These are phyloP conservation scores for Nothophoma quercina DNA, from an alignment of 2,329 filamentous ascomycete genomes.

Conservation along the genomic window DNA sequence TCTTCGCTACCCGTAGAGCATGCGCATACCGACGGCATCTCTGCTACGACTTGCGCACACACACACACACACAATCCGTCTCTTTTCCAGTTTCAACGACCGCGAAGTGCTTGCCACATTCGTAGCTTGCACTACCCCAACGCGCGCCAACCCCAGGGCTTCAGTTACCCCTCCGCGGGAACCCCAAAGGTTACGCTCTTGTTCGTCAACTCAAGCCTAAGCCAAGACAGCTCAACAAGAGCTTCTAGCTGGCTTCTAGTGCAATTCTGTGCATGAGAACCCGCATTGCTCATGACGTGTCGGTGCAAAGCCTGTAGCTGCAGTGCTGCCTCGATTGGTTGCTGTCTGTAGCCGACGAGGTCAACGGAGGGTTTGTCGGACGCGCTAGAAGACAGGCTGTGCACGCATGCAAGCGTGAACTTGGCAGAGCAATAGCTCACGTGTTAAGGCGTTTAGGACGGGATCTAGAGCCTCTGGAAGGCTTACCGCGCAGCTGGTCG, in stretches of 20 bases:
- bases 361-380: constrained; percentile 21
- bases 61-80: not conserved
- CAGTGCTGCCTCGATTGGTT: constrained; percentile 6
- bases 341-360: not conserved
- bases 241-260: constrained; percentile 18
- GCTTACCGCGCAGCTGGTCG: constrained; percentile 10
- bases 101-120: not conserved
- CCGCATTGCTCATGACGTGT: constrained; percentile 6
- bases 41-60: not conserved
- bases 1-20: not conserved
- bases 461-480: constrained; percentile 18
- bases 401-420: constrained; percentile 5
- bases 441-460: constrained; percentile 12
- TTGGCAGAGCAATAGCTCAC: constrained; percentile 15
- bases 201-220: constrained; percentile 9
- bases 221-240: constrained; percentile 4
- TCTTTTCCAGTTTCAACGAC: not conserved
- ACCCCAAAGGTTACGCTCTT: not conserved
- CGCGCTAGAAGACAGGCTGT: constrained; percentile 10
- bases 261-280: constrained; percentile 11
- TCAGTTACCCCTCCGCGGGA: constrained; percentile 3
- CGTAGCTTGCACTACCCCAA: not conserved
- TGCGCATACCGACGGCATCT: not conserved
- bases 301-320: not conserved
- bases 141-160: not conserved